Conservation (phyloP, 1,284 basidiomycete species). For the Leccinum laetum region DNA sequence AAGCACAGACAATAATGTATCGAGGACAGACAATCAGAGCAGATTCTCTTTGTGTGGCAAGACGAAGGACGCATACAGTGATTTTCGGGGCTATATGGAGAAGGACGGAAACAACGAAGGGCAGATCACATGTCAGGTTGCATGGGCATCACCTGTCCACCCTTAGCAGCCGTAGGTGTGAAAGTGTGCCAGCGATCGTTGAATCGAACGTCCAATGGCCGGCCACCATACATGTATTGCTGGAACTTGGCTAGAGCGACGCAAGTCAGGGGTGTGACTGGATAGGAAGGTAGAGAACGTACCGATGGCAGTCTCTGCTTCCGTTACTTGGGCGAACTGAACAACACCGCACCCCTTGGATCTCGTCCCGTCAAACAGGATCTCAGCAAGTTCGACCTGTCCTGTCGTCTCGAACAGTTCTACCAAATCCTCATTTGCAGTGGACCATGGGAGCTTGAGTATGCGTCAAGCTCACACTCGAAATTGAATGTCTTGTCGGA, state of each 20-base stretch:
- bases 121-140: conserved; percentile 43
- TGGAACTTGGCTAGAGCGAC: conserved; percentile 79
- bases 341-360: conserved; percentile 96
- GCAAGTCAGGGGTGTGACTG: neutral
- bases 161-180: conserved; percentile 80
- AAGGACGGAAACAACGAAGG: neutral
- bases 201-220: conserved; percentile 86
- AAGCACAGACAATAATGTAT: conserved; percentile 3
- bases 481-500: neutral
- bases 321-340: conserved; percentile 85
- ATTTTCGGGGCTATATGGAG: neutral
- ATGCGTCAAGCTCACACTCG: neutral
- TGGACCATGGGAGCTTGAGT: conserved; percentile 92
- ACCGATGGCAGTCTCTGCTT: conserved; percentile 95
- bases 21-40: neutral
- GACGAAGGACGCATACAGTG: neutral
- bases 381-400: conserved; percentile 91
- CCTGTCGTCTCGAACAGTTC: conserved; percentile 99
- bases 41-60: conserved; percentile 2
- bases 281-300: conserved; percentile 21
- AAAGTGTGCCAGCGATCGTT: conserved; percentile 94
- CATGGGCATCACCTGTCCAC: conserved; percentile 67
- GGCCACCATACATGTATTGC: conserved; percentile 88
- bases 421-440: conserved; percentile 97
- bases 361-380: conserved; percentile 87